Percentiles rank a stretch among this genome's conserved stretches.
These are phyloP conservation scores for Schizochytrium sp. DNA, from an alignment of 108 stramenopile genomes.

Conservation along the genomic window DNA sequence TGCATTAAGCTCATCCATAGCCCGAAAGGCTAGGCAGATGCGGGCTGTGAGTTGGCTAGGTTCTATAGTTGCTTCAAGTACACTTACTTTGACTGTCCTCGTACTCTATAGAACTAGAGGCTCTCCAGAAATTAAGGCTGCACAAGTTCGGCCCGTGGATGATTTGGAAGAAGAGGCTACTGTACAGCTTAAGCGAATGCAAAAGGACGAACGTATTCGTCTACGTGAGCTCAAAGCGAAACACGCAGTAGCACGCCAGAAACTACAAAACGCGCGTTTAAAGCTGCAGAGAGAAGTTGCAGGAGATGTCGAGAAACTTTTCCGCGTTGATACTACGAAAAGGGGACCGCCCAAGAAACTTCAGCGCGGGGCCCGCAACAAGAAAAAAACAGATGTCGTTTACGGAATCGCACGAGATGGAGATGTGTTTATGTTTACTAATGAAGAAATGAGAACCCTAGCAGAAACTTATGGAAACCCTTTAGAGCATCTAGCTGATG, in stretches of 20 bases:
- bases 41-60: conserved; percentile 25
- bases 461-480: background rate
- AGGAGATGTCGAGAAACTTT: background rate
- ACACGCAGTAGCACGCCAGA: background rate
- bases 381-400: background rate
- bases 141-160: conserved; percentile 38
- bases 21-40: background rate
- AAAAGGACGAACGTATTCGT: background rate
- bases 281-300: background rate
- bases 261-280: background rate
- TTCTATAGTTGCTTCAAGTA: background rate
- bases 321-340: background rate
- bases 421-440: conserved; percentile 29
- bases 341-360: background rate
- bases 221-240: conserved; percentile 15
- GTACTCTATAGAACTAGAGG: background rate
- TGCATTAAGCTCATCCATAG: background rate
- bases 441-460: background rate
- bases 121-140: conserved; percentile 15
- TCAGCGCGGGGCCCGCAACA: background rate
- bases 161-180: background rate
- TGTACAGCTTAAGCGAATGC: background rate
- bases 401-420: conserved; percentile 47
- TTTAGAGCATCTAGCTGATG: background rate
- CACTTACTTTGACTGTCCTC: background rate